phyloP scores from a whole-genome alignment of 1,284 basidiomycete species.

The Papiliotrema nemorosa region DNA sequence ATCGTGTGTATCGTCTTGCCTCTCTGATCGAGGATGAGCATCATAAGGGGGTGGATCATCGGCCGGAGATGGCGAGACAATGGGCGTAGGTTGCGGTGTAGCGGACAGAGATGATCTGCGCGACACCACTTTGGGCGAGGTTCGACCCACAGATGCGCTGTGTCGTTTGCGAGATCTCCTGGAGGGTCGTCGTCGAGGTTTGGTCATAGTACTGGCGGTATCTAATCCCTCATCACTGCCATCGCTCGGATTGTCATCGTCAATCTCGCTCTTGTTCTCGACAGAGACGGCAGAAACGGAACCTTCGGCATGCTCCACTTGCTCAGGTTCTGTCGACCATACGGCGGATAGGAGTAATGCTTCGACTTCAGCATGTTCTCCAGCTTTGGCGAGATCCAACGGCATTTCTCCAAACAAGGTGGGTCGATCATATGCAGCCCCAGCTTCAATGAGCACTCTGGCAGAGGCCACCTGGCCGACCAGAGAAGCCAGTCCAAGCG shows the following conservation, averaged over 20 bases:
- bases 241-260: slow-evolving; percentile 48
- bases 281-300: slow-evolving; percentile 16
- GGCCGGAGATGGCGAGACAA: slow-evolving; percentile 10
- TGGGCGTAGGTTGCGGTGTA: slow-evolving; percentile 4
- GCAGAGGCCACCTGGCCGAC: slow-evolving; percentile 65
- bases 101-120: neutral
- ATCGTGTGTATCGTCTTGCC: slow-evolving; percentile 28
- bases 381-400: slow-evolving; percentile 66
- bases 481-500: slow-evolving; percentile 81
- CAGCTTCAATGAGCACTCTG: slow-evolving; percentile 66
- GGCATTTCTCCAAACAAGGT: slow-evolving; percentile 75
- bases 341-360: slow-evolving; percentile 45
- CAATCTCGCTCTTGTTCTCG: slow-evolving; percentile 32
- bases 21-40: slow-evolving; percentile 1
- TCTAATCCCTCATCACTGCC: slow-evolving; percentile 29
- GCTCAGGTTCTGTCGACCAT: slow-evolving; percentile 29
- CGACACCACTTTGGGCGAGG: neutral
- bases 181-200: slow-evolving; percentile 11
- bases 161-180: slow-evolving; percentile 11
- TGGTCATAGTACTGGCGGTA: slow-evolving; percentile 9
- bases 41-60: slow-evolving; percentile 42
- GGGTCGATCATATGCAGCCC: slow-evolving; percentile 73
- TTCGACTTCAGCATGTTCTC: slow-evolving; percentile 54
- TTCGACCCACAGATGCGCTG: slow-evolving; percentile 2
- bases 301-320: slow-evolving; percentile 4